A percentile compares a stretch with the other conserved stretches of the same genome.
phyloP scores from a whole-genome alignment of 257 asterid genomes.

The Capsicum baccatum region DNA sequence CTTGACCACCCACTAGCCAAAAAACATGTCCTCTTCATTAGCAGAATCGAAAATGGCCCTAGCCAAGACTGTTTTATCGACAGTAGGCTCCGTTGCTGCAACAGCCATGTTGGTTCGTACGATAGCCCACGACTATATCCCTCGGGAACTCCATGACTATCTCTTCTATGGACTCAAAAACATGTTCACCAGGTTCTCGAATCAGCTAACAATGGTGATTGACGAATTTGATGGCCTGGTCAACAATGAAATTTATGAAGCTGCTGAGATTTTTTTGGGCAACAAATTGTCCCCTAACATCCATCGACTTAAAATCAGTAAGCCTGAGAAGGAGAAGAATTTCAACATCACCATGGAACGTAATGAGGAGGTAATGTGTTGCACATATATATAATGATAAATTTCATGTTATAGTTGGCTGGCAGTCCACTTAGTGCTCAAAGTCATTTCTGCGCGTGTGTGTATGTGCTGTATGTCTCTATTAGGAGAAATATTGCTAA shows the following conservation, averaged over 20 bases:
- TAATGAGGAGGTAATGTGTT: conserved; percentile 30
- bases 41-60: background rate
- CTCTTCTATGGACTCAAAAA: conserved; percentile 31
- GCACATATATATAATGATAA: background rate
- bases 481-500: background rate
- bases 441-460: background rate
- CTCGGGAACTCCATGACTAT: conserved; percentile 16
- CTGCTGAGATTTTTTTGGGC: conserved; percentile 28
- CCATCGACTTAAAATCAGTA: conserved; percentile 30
- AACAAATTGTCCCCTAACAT: conserved; percentile 25
- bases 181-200: conserved; percentile 3
- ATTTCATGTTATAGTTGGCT: background rate
- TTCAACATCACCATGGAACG: conserved; percentile 22
- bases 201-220: conserved; percentile 30
- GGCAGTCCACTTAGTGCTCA: background rate
- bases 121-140: conserved; percentile 32
- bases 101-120: conserved; percentile 34
- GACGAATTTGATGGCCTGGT: conserved; percentile 32
- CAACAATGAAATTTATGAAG: conserved; percentile 35
- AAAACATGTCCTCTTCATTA: conserved; percentile 31
- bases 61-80: conserved; percentile 23
- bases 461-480: background rate
- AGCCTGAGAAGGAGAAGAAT: conserved; percentile 20
- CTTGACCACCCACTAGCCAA: background rate
- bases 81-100: conserved; percentile 34